Evolutionary conservation across 352 stramenopile species (phyloP), one percentile per base, ranked within the genome.

Genomic region (Pythium periplocum): DNA sequence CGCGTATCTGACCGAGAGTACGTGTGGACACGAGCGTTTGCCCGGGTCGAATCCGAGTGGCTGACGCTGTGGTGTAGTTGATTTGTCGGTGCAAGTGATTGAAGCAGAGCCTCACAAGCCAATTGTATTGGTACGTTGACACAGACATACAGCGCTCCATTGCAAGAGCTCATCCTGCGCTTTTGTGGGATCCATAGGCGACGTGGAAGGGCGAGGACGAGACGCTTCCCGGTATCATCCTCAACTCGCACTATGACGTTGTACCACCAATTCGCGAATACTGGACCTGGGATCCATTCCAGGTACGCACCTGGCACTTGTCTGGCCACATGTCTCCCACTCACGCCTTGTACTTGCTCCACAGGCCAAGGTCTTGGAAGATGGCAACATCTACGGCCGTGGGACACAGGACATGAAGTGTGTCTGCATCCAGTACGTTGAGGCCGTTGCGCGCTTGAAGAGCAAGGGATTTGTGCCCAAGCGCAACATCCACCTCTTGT

Each of bases 161-260:
- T 26, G 17, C 17, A 26, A 26, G 17, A 26, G 17, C 17, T 26
- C 17, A 26, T 26, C 17, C 17, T 26, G 49, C 7, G 63, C 34
- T 7, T 4, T 46, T 2, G 11, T 37, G 35, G 45, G 7, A 35
- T 49, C 10, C 17, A 40, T 48, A 86, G 75, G 69, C 72, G 2
- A 83, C 82, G 38, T 97, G 93, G 87, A 72, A 73, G 50, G 95
- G 94, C 30, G 64, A 81, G 31, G 69, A 98, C 57, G 52, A 79
- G 9, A 68, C 75, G 35, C 75, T 98, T 40, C 91, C 93, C 1
- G 68, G 81, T 0, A 71, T 98, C 36, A 60, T 98, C 6, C 73
- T 98, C 34, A 98, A 98, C 68, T 96, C 80, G 17, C 95, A 98
- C 66, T 98, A 98, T 68, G 95, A 98, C 66, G 94, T 98, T 17